Conservation (phyloP, 176 grass and related monocot species). For the Bothriochloa decipiens region DNA sequence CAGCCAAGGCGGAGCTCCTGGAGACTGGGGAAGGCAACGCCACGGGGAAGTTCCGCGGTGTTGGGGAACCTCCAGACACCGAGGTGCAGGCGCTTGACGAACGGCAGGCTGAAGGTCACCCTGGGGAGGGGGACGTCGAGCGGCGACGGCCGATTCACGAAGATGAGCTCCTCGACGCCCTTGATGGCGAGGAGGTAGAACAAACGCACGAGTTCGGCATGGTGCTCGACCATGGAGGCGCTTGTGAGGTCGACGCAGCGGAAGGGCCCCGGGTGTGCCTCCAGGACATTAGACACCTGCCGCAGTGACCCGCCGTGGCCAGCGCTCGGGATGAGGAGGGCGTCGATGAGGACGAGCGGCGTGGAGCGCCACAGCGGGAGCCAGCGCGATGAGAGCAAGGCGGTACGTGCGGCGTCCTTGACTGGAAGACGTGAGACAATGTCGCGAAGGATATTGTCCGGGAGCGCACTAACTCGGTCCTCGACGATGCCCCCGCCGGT, state of each 20-base stretch:
- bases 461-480: constrained; percentile 7
- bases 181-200: constrained; percentile 26
- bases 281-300: background rate
- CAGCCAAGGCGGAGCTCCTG: constrained; percentile 36
- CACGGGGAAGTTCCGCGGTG: background rate
- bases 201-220: background rate
- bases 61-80: constrained; percentile 30
- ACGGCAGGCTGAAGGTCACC: constrained; percentile 21
- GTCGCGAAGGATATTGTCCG: background rate
- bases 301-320: too few relatives aligned
- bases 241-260: constrained; percentile 37
- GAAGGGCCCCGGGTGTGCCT: constrained; percentile 18
- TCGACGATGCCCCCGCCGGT: background rate
- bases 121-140: background rate
- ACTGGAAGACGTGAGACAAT: constrained; percentile 3
- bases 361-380: background rate
- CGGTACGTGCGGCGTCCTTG: constrained; percentile 3
- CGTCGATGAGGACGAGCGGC: constrained; percentile 1
- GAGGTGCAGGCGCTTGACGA: constrained; percentile 39
- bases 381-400: constrained; percentile 22
- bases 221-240: background rate
- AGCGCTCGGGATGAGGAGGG: background rate
- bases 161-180: constrained; percentile 23
- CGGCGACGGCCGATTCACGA: constrained; percentile 23
- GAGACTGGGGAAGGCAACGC: constrained; percentile 36